Conservation (phyloP, 2,329 filamentous ascomycete genomes). For the Phoma sp. region DNA sequence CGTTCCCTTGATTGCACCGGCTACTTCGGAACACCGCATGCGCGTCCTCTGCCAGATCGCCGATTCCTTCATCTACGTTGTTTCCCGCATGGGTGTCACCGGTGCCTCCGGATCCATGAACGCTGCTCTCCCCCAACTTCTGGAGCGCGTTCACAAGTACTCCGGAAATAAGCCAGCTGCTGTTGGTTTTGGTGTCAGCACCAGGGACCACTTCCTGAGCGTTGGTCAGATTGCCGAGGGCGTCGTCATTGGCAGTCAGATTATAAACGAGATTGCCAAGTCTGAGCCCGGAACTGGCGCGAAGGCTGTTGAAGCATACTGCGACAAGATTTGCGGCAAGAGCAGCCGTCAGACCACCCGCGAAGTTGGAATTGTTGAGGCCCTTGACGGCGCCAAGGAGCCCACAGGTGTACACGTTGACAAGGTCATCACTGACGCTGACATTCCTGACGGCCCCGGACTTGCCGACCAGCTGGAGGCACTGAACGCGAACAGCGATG, state of each 20-base stretch:
- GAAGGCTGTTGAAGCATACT: conserved; percentile 85
- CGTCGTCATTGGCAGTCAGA: conserved; percentile 95
- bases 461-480: conserved; percentile 86
- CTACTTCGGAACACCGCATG: conserved; percentile 92
- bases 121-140: conserved; percentile 78
- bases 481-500: conserved; percentile 67
- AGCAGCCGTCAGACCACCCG: conserved; percentile 61
- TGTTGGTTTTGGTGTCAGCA: conserved; percentile 96
- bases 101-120: conserved; percentile 86
- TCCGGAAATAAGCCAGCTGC: conserved; percentile 90
- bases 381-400: conserved; percentile 67
- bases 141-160: conserved; percentile 88
- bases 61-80: conserved; percentile 98
- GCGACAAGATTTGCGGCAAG: conserved; percentile 73
- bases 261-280: conserved; percentile 80
- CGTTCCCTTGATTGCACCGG: conserved; percentile 93
- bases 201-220: conserved; percentile 88
- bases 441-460: conserved; percentile 65
- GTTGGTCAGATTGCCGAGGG: conserved; percentile 87
- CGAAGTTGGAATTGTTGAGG: conserved; percentile 75
- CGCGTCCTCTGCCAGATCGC: conserved; percentile 94
- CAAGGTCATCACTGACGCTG: conserved; percentile 68
- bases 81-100: conserved; percentile 96
- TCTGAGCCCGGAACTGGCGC: conserved; percentile 71
- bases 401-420: conserved; percentile 72